Evolutionary conservation across 441 rosid genomes (phyloP), one percentile per base, ranked within the genome.

Genomic region (Viola pubescens): DNA sequence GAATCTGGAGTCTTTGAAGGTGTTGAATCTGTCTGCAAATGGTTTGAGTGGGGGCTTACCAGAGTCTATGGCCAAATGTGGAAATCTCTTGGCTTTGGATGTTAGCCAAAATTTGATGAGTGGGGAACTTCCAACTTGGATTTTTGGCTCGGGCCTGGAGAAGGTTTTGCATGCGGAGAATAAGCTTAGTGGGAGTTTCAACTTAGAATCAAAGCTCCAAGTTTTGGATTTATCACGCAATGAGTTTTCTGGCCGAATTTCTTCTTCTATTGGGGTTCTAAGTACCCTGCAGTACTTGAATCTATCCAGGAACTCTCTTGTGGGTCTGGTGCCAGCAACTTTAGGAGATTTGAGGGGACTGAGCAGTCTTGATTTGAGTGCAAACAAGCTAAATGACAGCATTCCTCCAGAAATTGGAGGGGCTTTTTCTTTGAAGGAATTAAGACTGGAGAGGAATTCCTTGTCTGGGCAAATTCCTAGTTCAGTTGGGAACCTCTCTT

Each of bases 161-260:
- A 73, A 84, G 11, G 74, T 71, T 62, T 69, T 80, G 42, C 77
- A 70, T 19, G 42, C 66, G 9, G 80, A 72, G 62, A 75, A 58
- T 39, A 78, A 74, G 39, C 70, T 70, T 16, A 61, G 65, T 63
- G 63, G 71, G 48, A 68, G 34, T 47, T 57, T 57, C 39, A 52
- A 38, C 69, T 67, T 77, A 40, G 64, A 74, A 56, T 65, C 78
- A 49, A 77, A 65, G 59, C 78, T 91, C 58, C 87, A 85, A 74
- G 66, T 76, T 45, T 75, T 91, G 63, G 97, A 89, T 84, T 67
- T 91, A 51, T 91, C 98, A 44, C 74, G 79, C 3, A 91, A 91
- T 62, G 68, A 67, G n/a, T 81, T 91, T 39, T 80, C 87, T 58
- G 91, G 98, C 59, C 71, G 71, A 67, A 70, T 91, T 63, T 82